phyloP scores from a whole-genome alignment of 345 rosid species.

The Diplotaxis tenuifolia region DNA sequence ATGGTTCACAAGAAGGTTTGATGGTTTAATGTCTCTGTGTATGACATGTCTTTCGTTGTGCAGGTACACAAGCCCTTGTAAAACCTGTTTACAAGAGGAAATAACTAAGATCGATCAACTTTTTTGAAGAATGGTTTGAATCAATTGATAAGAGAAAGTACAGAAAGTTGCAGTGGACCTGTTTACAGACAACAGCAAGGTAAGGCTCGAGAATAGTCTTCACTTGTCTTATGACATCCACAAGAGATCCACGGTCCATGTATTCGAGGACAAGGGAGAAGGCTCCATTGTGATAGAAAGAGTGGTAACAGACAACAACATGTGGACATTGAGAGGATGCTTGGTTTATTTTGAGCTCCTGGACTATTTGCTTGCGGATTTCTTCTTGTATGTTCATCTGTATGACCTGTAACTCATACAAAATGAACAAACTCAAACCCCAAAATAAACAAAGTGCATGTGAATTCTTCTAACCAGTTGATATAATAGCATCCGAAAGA shows the following conservation, averaged over 20 bases:
- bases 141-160: neutral
- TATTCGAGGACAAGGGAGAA: slow-evolving; percentile 91
- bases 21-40: slow-evolving; percentile 51
- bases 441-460: neutral
- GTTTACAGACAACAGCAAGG: slow-evolving; percentile 92
- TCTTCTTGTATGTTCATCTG: slow-evolving; percentile 66
- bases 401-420: slow-evolving; percentile 56
- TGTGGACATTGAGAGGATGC: neutral
- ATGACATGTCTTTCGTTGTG: neutral
- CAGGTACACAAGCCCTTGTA: slow-evolving; percentile 26
- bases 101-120: neutral
- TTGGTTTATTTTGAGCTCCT: neutral
- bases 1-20: slow-evolving; percentile 81
- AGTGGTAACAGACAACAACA: slow-evolving; percentile 77
- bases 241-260: slow-evolving; percentile 77
- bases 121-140: neutral
- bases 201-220: slow-evolving; percentile 80
- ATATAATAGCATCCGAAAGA: neutral
- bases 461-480: neutral
- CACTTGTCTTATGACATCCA: slow-evolving; percentile 54
- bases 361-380: neutral
- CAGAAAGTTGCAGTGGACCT: slow-evolving; percentile 48
- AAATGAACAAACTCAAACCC: neutral
- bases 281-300: slow-evolving; percentile 97
- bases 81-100: slow-evolving; percentile 45